Percentiles rank a stretch among this genome's conserved stretches.
phyloP scores from a whole-genome alignment of 2,329 filamentous ascomycete species.

The Cladosporium sphaerospermum region DNA sequence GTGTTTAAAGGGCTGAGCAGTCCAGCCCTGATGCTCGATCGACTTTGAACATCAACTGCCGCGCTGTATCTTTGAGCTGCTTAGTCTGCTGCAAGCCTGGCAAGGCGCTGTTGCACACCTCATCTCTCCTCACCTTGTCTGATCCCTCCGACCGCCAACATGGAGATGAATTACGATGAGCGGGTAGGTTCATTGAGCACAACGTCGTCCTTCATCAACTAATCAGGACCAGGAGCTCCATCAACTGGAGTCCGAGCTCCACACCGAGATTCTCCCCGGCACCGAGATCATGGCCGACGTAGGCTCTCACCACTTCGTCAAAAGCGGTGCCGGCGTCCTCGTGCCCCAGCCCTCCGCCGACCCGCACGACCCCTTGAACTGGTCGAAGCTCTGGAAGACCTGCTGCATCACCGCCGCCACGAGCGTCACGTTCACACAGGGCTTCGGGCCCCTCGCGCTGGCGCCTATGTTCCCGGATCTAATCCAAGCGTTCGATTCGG shows the following conservation, averaged over 20 bases:
- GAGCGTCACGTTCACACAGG: slow-evolving; percentile 47
- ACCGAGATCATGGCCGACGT: slow-evolving; percentile 58
- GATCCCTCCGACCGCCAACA: slow-evolving; percentile 20
- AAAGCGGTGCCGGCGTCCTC: slow-evolving; percentile 43
- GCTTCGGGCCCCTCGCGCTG: slow-evolving; percentile 49
- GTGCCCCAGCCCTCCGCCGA: slow-evolving; percentile 47
- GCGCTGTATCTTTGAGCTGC: too few relatives aligned
- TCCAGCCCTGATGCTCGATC: too few relatives aligned
- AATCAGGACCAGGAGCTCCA: slow-evolving; percentile 34
- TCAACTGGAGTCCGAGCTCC: slow-evolving; percentile 47
- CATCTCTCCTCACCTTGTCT: too few relatives aligned
- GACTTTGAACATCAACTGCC: too few relatives aligned
- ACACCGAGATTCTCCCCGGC: slow-evolving; percentile 50
- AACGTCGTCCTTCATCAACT: background rate
- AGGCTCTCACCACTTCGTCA: slow-evolving; percentile 59
- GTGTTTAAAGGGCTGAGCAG: too few relatives aligned
- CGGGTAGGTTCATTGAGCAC: slow-evolving; percentile 22
- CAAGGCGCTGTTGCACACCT: too few relatives aligned
- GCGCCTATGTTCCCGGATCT: slow-evolving; percentile 56
- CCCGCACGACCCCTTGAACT: slow-evolving; percentile 44
- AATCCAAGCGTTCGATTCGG: slow-evolving; percentile 33
- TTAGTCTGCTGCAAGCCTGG: too few relatives aligned
- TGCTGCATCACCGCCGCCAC: slow-evolving; percentile 42
- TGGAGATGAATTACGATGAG: slow-evolving; percentile 46
- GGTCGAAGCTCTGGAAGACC: slow-evolving; percentile 44